Conservation (phyloP, 768 basidiomycete species). For the Gloeostereum incarnatum region DNA sequence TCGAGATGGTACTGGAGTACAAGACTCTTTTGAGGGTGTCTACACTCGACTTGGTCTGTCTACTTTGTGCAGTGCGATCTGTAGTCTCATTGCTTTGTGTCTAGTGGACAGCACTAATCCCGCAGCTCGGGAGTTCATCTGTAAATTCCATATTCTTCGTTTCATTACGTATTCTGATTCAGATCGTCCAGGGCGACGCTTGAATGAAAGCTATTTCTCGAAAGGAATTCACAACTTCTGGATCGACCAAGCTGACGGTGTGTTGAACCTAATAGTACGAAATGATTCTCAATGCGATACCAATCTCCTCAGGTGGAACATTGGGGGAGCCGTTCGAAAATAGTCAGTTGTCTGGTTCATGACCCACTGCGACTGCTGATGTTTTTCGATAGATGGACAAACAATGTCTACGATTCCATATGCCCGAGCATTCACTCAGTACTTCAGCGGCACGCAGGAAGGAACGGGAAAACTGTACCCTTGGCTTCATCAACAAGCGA, state of each 20-base stretch:
- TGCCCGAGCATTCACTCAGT: conserved; percentile 23
- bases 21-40: conserved; percentile 24
- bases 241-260: conserved; percentile 28
- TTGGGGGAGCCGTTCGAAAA: conserved; percentile 25
- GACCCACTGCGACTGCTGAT: background rate
- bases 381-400: conserved; percentile 17
- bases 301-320: conserved; percentile 16
- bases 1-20: conserved; percentile 23
- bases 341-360: conserved; percentile 12
- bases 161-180: too few relatives aligned
- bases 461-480: conserved; percentile 26
- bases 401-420: conserved; percentile 19
- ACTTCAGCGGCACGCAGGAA: conserved; percentile 26
- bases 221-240: conserved; percentile 27
- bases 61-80: background rate
- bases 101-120: conserved; percentile 26
- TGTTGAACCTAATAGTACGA: background rate
- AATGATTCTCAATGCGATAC: background rate
- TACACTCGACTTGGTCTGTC: conserved; percentile 21
- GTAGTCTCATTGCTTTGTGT: background rate
- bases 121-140: conserved; percentile 24
- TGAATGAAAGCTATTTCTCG: conserved; percentile 26
- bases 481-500: conserved; percentile 27
- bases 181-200: conserved; percentile 17
- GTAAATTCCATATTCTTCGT: conserved; percentile 9